Percentiles rank a stretch among this genome's conserved stretches.
Conservation (phyloP, 2,329 filamentous ascomycete species). For the Teratosphaeriaceae sp. region DNA sequence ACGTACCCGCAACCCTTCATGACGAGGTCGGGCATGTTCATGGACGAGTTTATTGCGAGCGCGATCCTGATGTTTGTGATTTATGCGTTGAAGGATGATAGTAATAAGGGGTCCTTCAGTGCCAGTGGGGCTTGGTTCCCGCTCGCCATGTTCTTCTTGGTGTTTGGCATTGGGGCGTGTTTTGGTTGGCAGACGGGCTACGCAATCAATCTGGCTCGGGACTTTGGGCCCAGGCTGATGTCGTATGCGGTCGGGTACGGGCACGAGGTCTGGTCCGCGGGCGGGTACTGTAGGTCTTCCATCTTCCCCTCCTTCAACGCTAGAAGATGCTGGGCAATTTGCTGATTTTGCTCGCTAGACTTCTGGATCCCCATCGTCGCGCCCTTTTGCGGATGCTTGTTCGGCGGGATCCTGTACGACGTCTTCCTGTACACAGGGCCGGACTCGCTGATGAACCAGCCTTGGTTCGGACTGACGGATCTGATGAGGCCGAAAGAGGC, state of each 20-base stretch:
- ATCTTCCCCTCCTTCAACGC: background rate
- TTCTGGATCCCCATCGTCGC: constrained; percentile 51
- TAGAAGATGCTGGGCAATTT: too few relatives aligned
- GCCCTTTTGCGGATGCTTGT: constrained; percentile 41
- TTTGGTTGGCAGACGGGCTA: constrained; percentile 67
- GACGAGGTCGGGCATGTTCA: constrained; percentile 60
- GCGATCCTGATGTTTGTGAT: constrained; percentile 65
- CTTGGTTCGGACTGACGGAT: constrained; percentile 33
- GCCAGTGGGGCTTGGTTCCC: constrained; percentile 44
- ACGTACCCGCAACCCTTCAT: constrained; percentile 60
- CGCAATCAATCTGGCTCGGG: constrained; percentile 60
- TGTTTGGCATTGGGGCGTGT: constrained; percentile 61
- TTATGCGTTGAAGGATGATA: constrained; percentile 57
- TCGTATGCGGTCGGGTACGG: constrained; percentile 63
- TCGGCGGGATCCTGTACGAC: constrained; percentile 59
- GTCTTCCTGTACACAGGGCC: constrained; percentile 58
- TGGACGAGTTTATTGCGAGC: constrained; percentile 62
- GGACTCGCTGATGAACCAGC: constrained; percentile 54
- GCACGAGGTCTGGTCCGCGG: constrained; percentile 54
- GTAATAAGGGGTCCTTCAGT: constrained; percentile 29
- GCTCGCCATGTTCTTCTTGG: constrained; percentile 56
- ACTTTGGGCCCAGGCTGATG: constrained; percentile 64
- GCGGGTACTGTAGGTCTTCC: constrained; percentile 44
- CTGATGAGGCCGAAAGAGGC: constrained; percentile 12
- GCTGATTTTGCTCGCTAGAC: background rate